A percentile compares a stretch with the other conserved stretches of the same genome.
phyloP scores from a whole-genome alignment of 2,329 filamentous ascomycete species.

The Sporothrix sp. region DNA sequence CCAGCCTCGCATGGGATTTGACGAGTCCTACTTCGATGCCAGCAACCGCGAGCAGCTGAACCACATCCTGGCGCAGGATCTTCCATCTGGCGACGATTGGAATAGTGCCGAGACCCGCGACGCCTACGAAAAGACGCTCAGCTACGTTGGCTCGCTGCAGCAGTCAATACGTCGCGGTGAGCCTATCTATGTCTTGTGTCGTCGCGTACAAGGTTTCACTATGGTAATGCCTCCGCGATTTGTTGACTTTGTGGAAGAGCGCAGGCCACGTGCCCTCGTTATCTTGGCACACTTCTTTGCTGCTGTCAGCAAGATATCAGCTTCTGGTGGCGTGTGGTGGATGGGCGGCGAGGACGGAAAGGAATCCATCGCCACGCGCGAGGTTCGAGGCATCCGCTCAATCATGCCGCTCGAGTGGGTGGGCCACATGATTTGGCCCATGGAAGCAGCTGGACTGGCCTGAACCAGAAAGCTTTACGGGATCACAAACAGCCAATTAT shows the following conservation, averaged over 20 bases:
- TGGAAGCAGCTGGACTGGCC: conserved; percentile 16
- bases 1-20: conserved; percentile 20
- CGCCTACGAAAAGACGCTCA: conserved; percentile 23
- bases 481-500: too few relatives aligned
- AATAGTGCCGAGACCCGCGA: conserved; percentile 19
- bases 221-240: conserved; percentile 20
- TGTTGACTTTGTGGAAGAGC: conserved; percentile 18
- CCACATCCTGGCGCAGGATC: conserved; percentile 17
- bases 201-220: conserved; percentile 22
- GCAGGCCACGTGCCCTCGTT: conserved; percentile 21
- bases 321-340: conserved; percentile 20
- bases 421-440: conserved; percentile 20
- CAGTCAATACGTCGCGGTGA: conserved; percentile 22
- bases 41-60: conserved; percentile 17
- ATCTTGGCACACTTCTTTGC: conserved; percentile 23
- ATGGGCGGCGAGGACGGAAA: conserved; percentile 16
- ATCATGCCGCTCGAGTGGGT: conserved; percentile 19
- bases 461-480: too few relatives aligned
- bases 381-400: conserved; percentile 21
- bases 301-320: conserved; percentile 17
- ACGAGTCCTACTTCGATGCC: conserved; percentile 21
- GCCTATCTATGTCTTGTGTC: conserved; percentile 23
- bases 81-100: conserved; percentile 18
- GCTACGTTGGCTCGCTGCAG: conserved; percentile 22
- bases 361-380: conserved; percentile 19